phyloP scores from a whole-genome alignment of 352 stramenopile genomes.

The Globisporangium recalcitrans region DNA sequence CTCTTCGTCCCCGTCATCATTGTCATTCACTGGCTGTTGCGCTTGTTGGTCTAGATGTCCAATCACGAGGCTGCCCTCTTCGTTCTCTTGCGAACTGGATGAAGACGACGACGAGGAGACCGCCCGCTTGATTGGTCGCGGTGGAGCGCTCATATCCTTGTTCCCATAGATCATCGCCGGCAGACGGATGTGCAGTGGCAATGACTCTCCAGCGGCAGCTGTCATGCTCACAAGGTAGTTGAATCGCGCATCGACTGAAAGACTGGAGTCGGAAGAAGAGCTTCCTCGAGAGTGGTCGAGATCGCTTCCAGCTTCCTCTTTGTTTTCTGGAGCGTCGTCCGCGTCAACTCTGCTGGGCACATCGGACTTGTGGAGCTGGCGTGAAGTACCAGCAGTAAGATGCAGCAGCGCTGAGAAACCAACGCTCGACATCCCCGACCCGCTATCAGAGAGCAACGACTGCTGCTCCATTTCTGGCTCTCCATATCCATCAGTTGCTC shows the following conservation, averaged over 20 bases:
- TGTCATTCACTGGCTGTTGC: constrained; percentile 4
- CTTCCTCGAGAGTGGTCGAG: not conserved
- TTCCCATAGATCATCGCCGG: constrained; percentile 25
- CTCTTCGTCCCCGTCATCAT: not conserved
- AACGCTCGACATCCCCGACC: constrained; percentile 40
- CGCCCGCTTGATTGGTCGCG: constrained; percentile 23
- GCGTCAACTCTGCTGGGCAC: not conserved
- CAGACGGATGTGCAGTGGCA: constrained; percentile 44
- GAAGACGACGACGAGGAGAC: constrained; percentile 28
- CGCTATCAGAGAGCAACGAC: constrained; percentile 23
- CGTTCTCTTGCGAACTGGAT: constrained; percentile 12
- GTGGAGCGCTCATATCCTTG: constrained; percentile 37
- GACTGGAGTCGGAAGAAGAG: constrained; percentile 35
- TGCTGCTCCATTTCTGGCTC: constrained; percentile 9
- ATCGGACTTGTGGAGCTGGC: not conserved
- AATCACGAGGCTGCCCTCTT: not conserved
- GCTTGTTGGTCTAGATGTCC: not conserved
- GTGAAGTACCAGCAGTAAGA: constrained; percentile 26
- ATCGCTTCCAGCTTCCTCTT: constrained; percentile 4
- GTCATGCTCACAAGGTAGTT: constrained; percentile 51
- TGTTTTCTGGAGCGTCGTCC: constrained; percentile 1
- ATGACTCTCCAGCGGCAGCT: constrained; percentile 26
- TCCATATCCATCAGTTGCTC: not conserved
- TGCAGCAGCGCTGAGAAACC: constrained; percentile 43
- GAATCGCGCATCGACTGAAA: constrained; percentile 39